A percentile compares a stretch with the other conserved stretches of the same genome.
Conservation (phyloP, 2,329 filamentous ascomycete species). For the Colletotrichum caudatum region DNA sequence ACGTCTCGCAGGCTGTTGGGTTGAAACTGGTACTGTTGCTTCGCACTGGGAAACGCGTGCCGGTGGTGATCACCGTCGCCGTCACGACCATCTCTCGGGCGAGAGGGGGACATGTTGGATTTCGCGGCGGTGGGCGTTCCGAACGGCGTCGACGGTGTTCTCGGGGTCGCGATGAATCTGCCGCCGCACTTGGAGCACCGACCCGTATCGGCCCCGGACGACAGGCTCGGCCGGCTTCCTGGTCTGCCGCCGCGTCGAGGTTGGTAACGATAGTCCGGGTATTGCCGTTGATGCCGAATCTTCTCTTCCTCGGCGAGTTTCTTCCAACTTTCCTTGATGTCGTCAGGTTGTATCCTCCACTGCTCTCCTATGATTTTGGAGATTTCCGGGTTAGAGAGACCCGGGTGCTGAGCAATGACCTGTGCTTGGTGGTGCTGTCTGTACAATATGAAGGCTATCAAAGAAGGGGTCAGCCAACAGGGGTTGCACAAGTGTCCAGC, state of each 20-base stretch:
- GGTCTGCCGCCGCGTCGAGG: slow-evolving; percentile 73
- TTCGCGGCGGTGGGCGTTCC: slow-evolving; percentile 52
- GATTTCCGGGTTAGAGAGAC: slow-evolving; percentile 93
- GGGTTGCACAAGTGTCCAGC: slow-evolving; percentile 28
- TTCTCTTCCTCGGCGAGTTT: slow-evolving; percentile 93
- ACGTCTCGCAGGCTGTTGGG: slow-evolving; percentile 44
- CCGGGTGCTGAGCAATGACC: slow-evolving; percentile 86
- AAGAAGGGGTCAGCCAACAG: slow-evolving; percentile 48
- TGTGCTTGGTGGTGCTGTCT: slow-evolving; percentile 90
- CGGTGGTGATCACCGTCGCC: slow-evolving; percentile 37
- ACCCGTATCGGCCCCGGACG: slow-evolving; percentile 61
- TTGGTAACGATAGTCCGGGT: slow-evolving; percentile 95
- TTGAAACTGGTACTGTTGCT: slow-evolving; percentile 37
- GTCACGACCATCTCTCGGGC: slow-evolving; percentile 25
- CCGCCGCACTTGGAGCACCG: slow-evolving; percentile 80
- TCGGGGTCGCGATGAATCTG: slow-evolving; percentile 71
- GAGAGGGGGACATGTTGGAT: slow-evolving; percentile 41
- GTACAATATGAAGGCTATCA: slow-evolving; percentile 93
- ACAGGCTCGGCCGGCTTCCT: slow-evolving; percentile 49
- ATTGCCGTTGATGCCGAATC: slow-evolving; percentile 85
- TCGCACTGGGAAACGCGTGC: slow-evolving; percentile 30
- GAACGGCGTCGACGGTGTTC: slow-evolving; percentile 66
- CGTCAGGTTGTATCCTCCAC: slow-evolving; percentile 83
- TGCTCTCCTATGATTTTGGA: slow-evolving; percentile 96
- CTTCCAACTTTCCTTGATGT: slow-evolving; percentile 89